Evolutionary conservation across 2,329 filamentous ascomycete genomes (phyloP), one percentile per base, ranked within the genome.

Genomic region (Ciborinia camelliae): DNA sequence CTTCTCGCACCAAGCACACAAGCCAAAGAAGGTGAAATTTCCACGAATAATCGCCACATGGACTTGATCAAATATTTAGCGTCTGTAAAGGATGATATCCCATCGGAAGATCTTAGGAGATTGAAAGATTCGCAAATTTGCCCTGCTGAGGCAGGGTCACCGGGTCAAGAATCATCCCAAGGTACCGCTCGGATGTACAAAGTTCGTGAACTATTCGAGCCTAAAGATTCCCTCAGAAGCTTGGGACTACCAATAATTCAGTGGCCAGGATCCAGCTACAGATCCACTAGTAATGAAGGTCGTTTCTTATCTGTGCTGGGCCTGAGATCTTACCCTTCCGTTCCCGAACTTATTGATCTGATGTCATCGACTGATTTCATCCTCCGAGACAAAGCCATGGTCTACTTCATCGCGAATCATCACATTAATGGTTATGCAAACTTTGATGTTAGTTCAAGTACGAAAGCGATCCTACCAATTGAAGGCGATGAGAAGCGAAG

Each of bases 21-120:
- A 18, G 76, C 76, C 12, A 80, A 81, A n/a, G 74, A 75, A 26
- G 76, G 78, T 26, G 82, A 83, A 32, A 78, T 77, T 45, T 81
- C 80, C 28, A 78, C 79, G 28, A 83, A 82, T 66, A 97, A 91
- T 91, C 97, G 92, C 65, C 94, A 98, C 74, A 87, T 97, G 67
- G 94, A 99, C 75, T 81, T 99, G 32, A 92, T 99, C 76, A 94
- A 92, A 71, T 99, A 99, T 72, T 84, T 99, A 51, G 86, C 94
- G 14, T 96, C 93, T 10, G 95, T 99, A 35, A 87, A 86, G 66
- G 86, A 90, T 61, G 95, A 99, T 71, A 97, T 99, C 66, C 95
- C 95, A 0, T 77, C 79, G 12, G 88, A 88, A 58, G 95, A 99
- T 75, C 84, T 97, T 63, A 87, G 86, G 69, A 90, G 89, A 72